Evolutionary conservation across 164 flowering plant genomes (phyloP).

Genomic region (Chimonanthus salicifolius): DNA sequence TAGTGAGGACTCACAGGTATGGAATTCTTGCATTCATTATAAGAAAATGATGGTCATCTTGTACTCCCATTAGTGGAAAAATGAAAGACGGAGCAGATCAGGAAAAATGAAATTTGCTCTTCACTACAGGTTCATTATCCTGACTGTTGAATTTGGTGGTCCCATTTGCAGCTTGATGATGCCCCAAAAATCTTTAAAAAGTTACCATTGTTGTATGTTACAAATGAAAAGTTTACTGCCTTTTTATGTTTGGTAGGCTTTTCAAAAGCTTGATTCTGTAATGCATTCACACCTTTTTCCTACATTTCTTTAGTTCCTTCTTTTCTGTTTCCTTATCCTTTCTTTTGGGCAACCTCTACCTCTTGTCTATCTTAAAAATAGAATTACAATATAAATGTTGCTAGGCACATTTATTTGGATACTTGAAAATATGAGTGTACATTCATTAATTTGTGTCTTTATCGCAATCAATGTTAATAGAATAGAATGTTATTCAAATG

Average conservation of each 20-base stretch:
- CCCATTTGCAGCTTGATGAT: background rate
- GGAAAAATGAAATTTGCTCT: background rate
- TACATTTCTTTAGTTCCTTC: background rate
- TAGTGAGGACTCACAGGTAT: constrained; percentile 90
- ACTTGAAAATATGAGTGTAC: background rate
- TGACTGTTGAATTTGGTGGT: background rate
- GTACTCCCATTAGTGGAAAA: background rate
- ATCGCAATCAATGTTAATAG: background rate
- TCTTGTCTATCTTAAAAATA: too few relatives aligned
- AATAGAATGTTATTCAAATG: background rate
- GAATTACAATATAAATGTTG: background rate
- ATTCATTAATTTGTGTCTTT: background rate
- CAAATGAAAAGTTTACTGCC: background rate
- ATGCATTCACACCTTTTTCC: background rate
- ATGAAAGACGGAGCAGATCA: background rate
- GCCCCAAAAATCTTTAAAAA: background rate
- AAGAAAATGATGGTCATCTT: background rate
- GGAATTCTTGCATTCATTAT: background rate
- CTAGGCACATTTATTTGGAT: background rate
- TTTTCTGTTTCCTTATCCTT: background rate
- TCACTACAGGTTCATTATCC: background rate
- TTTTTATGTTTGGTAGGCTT: background rate
- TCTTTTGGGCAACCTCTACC: background rate
- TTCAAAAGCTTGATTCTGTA: background rate
- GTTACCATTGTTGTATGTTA: background rate